These are phyloP conservation scores for Chlorella variabilis DNA, from an alignment of 163 green algal genomes.

Conservation along the genomic window DNA sequence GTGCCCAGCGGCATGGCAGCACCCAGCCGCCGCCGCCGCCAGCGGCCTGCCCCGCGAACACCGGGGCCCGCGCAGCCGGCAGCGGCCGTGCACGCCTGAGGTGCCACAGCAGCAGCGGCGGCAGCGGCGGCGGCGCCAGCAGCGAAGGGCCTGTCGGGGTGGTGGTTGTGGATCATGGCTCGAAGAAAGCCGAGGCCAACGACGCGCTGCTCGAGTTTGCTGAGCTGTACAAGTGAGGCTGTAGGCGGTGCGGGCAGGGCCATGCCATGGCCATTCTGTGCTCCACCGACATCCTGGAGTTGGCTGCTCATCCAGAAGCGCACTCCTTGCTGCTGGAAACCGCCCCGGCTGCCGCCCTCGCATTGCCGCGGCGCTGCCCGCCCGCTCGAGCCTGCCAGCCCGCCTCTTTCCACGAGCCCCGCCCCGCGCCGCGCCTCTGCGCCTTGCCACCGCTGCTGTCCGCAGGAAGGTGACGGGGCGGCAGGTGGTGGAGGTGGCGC, in stretches of 20 bases:
- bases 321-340: too few species aligned
- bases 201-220: conserved; percentile 73
- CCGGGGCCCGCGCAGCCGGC: neutral
- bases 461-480: conserved; percentile 45
- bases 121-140: neutral
- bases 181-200: conserved; percentile 73
- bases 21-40: too few species aligned
- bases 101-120: neutral
- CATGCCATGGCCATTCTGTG: neutral
- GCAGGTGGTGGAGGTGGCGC: conserved; percentile 59
- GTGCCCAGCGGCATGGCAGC: too few species aligned
- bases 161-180: conserved; percentile 91
- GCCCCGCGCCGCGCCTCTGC: too few species aligned
- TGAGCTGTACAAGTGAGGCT: conserved; percentile 62
- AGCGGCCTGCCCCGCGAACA: too few species aligned
- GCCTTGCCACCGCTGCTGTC: neutral
- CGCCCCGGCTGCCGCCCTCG: too few species aligned
- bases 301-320: too few species aligned
- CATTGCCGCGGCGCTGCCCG: neutral
- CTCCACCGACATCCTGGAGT: too few species aligned
- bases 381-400: neutral
- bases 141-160: conserved; percentile 57
- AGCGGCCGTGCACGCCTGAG: neutral
- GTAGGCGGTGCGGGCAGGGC: too few species aligned
- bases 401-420: too few species aligned